Evolutionary conservation across 2,329 filamentous ascomycete species (phyloP), one percentile per base, ranked within the genome.

Genomic region (Fusarium annulatum): DNA sequence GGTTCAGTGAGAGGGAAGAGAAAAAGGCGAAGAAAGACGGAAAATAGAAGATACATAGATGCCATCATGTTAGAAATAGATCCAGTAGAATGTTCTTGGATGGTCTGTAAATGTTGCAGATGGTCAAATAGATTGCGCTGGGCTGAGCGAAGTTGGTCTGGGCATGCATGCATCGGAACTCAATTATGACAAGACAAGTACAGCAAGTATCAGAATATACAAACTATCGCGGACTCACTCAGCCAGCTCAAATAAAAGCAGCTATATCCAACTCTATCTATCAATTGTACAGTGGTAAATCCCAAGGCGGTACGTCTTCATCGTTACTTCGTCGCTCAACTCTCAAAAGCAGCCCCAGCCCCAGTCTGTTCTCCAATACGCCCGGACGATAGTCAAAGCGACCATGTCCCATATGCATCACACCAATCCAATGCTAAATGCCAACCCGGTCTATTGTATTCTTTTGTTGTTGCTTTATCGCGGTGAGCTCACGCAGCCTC

Each of bases 271-370:
- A 38, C 33, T 46, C 30, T 52, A 56, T 73, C 36, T 67, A 62
- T 59, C 34, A 58, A 33, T 34, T n/a, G 9, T 45, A 46, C 30
- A 56, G 12, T 19, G 14, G n/a, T 39, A 51, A 49, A 21, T 58
- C 16, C 23, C 26, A 43, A 21, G 28, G 34, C 7, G 14, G 18
- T 18, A 45, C 41, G n/a, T 19, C 42, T 34, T 48, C 41, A 30
- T 59, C 65, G 19, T 73, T 14, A 39, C 52, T 62, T 62, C 53
- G 39, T 73, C 34, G 9, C 67, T 68, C 48, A 53, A 51, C 34
- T 38, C n/a, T 48, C 23, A 23, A 58, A 62, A 56, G 8, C 18
- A 46, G 42, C 43, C 45, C 23, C 34, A n/a, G 38, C n/a, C 28
- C 33, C 12, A 28, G 7, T 30, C 18, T 23, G 15, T 59, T 59